Conservation (phyloP, 495 filamentous ascomycete genomes). For the Penicillium roqueforti region DNA sequence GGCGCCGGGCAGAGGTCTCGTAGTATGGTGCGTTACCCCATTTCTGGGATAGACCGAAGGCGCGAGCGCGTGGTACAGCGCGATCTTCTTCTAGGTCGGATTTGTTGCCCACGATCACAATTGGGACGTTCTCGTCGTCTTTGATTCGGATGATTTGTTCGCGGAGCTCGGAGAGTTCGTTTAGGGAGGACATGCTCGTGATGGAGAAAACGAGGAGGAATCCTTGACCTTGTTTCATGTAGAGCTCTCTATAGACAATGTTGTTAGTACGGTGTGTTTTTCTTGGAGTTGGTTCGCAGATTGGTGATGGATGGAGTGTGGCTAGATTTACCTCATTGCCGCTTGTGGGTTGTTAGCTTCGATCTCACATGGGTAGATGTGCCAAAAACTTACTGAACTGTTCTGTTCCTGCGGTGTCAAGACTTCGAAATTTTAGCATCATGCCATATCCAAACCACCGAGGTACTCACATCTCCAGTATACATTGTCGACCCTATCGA, state of each 20-base stretch:
- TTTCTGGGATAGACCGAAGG: slow-evolving; percentile 78
- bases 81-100: slow-evolving; percentile 92
- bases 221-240: slow-evolving; percentile 95
- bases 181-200: slow-evolving; percentile 77
- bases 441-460: slow-evolving; percentile 1
- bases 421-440: slow-evolving; percentile 43
- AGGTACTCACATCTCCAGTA: slow-evolving; percentile 82
- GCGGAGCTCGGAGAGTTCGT: slow-evolving; percentile 80
- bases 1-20: slow-evolving; percentile 80
- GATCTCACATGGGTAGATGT: slow-evolving; percentile 7
- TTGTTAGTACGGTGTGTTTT: slow-evolving; percentile 10
- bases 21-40: slow-evolving; percentile 95
- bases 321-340: slow-evolving; percentile 60
- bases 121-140: slow-evolving; percentile 83
- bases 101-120: slow-evolving; percentile 98
- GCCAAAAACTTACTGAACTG: slow-evolving; percentile 77
- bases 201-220: slow-evolving; percentile 98
- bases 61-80: slow-evolving; percentile 72
- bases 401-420: slow-evolving; percentile 96
- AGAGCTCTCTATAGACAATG: slow-evolving; percentile 65
- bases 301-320: not conserved
- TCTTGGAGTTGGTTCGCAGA: slow-evolving; percentile 5
- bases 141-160: slow-evolving; percentile 98
- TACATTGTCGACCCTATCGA: slow-evolving; percentile 82
- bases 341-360: slow-evolving; percentile 44